Conservation (phyloP, 2,329 filamentous ascomycete species). For the Myotisia sp. region DNA sequence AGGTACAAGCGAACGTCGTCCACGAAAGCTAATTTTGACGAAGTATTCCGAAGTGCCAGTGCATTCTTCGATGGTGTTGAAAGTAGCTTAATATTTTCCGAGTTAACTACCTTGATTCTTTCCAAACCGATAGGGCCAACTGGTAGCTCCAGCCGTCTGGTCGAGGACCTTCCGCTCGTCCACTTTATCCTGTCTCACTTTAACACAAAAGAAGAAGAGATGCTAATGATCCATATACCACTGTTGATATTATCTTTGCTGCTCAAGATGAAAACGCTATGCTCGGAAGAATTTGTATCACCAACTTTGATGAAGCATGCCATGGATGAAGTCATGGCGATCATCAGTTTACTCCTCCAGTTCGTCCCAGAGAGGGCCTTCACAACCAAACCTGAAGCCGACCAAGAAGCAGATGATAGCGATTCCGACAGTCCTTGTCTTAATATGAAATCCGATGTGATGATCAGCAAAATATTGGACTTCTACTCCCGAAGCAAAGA, state of each 20-base stretch:
- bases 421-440: not conserved
- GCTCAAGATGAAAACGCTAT: constrained; percentile 29
- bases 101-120: constrained; percentile 54
- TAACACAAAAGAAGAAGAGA: constrained; percentile 91
- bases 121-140: constrained; percentile 38
- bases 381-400: not conserved
- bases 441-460: constrained; percentile 22
- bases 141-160: constrained; percentile 33
- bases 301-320: constrained; percentile 13
- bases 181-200: constrained; percentile 76
- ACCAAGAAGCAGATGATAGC: not conserved
- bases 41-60: constrained; percentile 83
- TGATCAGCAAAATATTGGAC: constrained; percentile 46
- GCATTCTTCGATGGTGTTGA: constrained; percentile 97
- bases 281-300: constrained; percentile 12
- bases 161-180: constrained; percentile 56
- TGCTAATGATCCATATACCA: constrained; percentile 75
- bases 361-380: constrained; percentile 53
- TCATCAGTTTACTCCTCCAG: constrained; percentile 46
- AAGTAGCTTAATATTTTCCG: constrained; percentile 80
- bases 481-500: constrained; percentile 61
- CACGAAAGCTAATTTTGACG: constrained; percentile 58
- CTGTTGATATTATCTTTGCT: constrained; percentile 54
- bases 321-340: constrained; percentile 23
- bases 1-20: constrained; percentile 53